phyloP scores from a whole-genome alignment of 1,284 basidiomycete genomes.

The Malassezia japonica region DNA sequence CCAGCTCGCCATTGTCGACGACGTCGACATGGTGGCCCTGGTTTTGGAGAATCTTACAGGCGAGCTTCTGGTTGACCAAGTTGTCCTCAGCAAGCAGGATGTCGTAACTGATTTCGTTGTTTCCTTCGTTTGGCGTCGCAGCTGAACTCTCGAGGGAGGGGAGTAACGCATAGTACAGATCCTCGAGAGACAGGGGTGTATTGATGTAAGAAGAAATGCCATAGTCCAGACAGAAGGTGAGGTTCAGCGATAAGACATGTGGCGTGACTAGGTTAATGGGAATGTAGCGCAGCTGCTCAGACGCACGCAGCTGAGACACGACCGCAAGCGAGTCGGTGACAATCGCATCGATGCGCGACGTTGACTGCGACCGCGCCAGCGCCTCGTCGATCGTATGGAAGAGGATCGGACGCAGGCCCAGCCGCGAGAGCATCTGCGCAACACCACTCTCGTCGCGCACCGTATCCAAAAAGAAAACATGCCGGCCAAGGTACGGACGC shows the following conservation, averaged over 20 bases:
- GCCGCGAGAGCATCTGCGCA: slow-evolving; percentile 64
- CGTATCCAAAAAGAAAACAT: slow-evolving; percentile 80
- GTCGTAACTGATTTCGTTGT: slow-evolving; percentile 75
- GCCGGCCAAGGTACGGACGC: slow-evolving; percentile 39
- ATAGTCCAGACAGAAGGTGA: slow-evolving; percentile 66
- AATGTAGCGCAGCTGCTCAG: slow-evolving; percentile 90
- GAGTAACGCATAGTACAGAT: slow-evolving; percentile 81
- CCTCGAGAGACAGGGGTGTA: slow-evolving; percentile 76
- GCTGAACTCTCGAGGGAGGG: slow-evolving; percentile 89
- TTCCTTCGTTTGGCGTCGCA: slow-evolving; percentile 64
- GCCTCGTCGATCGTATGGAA: slow-evolving; percentile 70
- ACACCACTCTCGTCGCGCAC: slow-evolving; percentile 68
- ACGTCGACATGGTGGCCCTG: slow-evolving; percentile 94
- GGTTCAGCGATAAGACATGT: slow-evolving; percentile 43
- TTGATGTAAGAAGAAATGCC: slow-evolving; percentile 83
- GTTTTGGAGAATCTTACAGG: slow-evolving; percentile 92
- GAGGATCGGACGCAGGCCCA: slow-evolving; percentile 72
- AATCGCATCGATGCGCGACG: slow-evolving; percentile 88
- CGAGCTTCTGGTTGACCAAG: slow-evolving; percentile 91
- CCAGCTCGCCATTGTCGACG: slow-evolving; percentile 89
- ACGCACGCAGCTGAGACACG: slow-evolving; percentile 78
- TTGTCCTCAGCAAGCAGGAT: slow-evolving; percentile 98
- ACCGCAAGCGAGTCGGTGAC: slow-evolving; percentile 78
- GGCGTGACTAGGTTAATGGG: slow-evolving; percentile 83
- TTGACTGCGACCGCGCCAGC: slow-evolving; percentile 60